Conservation (phyloP, 2,329 filamentous ascomycete species). For the Botrytis paeoniae region DNA sequence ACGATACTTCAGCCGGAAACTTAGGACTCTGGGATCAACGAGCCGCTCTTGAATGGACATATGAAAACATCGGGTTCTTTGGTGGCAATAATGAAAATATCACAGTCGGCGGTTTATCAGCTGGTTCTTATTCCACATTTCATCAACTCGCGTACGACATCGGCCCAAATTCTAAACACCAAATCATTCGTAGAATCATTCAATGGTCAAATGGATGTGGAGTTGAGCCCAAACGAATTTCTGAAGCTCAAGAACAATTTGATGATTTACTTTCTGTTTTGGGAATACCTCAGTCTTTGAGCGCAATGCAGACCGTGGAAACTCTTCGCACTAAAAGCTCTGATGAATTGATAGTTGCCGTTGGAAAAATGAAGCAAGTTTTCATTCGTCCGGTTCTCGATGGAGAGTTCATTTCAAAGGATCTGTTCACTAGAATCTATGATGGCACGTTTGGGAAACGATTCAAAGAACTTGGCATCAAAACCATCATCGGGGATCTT, state of each 20-base stretch:
- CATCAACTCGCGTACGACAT: slow-evolving; percentile 27
- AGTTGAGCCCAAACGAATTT: slow-evolving; percentile 42
- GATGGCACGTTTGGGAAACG: slow-evolving; percentile 22
- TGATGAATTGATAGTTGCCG: slow-evolving; percentile 20
- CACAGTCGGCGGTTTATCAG: slow-evolving; percentile 51
- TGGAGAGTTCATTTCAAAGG: slow-evolving; percentile 22
- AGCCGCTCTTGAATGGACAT: slow-evolving; percentile 56
- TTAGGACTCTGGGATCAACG: slow-evolving; percentile 58
- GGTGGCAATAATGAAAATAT: slow-evolving; percentile 52
- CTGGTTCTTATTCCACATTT: slow-evolving; percentile 32
- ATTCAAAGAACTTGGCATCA: slow-evolving; percentile 23
- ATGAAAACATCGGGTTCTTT: slow-evolving; percentile 61
- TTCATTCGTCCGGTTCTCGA: slow-evolving; percentile 26
- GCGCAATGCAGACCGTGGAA: slow-evolving; percentile 10
- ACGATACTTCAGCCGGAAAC: slow-evolving; percentile 31
- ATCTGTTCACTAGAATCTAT: slow-evolving; percentile 22
- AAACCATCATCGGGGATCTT: slow-evolving; percentile 26
- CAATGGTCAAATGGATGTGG: slow-evolving; percentile 45
- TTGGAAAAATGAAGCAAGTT: slow-evolving; percentile 21
- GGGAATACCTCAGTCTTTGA: slow-evolving; percentile 17
- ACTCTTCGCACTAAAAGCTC: slow-evolving; percentile 16
- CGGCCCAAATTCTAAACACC: slow-evolving; percentile 16
- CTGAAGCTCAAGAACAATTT: slow-evolving; percentile 25
- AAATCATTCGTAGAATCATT: slow-evolving; percentile 24
- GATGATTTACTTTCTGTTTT: slow-evolving; percentile 23